These are phyloP conservation scores for Fragilariopsis cylindrus DNA, from an alignment of 108 stramenopile genomes.

Conservation along the genomic window DNA sequence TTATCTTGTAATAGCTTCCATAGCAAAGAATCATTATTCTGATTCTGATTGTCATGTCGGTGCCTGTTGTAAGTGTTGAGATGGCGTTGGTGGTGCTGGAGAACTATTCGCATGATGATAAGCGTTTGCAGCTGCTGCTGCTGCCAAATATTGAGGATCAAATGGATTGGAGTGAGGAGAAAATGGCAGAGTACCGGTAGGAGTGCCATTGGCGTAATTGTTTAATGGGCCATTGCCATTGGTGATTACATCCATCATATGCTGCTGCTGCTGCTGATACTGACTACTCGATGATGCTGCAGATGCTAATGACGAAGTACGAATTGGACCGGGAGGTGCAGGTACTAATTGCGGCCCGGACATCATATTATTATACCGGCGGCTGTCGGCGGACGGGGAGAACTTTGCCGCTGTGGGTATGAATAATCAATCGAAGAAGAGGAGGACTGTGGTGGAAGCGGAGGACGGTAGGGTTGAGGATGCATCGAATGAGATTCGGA, in stretches of 20 bases:
- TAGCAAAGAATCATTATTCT: slow-evolving; percentile 3
- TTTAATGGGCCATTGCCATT: too few relatives aligned
- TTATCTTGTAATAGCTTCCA: slow-evolving; percentile 22
- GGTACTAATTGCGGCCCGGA: too few relatives aligned
- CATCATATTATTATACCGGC: too few relatives aligned
- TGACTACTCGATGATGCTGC: too few relatives aligned
- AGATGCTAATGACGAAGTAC: too few relatives aligned
- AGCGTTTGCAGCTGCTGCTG: background rate
- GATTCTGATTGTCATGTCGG: background rate
- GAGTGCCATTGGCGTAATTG: background rate
- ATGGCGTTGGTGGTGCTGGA: background rate
- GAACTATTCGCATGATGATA: background rate
- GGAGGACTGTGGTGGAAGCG: background rate
- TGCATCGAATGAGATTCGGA: background rate
- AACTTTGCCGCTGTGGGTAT: background rate
- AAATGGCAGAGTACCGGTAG: background rate
- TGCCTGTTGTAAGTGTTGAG: background rate
- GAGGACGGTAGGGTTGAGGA: slow-evolving; percentile 12
- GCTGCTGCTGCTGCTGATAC: too few relatives aligned
- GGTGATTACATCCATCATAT: too few relatives aligned
- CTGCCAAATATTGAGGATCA: slow-evolving; percentile 14
- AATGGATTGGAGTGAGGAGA: slow-evolving; percentile 11
- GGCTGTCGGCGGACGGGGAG: background rate
- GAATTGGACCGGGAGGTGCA: too few relatives aligned
- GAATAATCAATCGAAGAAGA: background rate